Conservation (phyloP, 208 protist species). For the Strigomonas culicis region DNA sequence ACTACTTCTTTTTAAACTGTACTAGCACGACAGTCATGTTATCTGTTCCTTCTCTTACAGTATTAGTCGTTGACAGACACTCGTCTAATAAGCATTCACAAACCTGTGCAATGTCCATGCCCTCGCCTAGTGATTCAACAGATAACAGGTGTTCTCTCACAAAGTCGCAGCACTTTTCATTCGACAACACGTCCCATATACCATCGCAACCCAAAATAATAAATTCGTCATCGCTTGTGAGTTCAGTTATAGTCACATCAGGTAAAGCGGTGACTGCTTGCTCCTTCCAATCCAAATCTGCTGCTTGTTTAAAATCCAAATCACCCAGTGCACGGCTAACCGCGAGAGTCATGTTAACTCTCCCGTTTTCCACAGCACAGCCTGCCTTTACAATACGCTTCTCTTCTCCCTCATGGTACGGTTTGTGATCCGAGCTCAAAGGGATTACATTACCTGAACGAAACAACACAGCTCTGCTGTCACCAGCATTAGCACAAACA, state of each 20-base stretch:
- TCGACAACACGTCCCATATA: slow-evolving; percentile 92
- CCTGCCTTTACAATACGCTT: slow-evolving; percentile 82
- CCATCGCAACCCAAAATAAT: slow-evolving; percentile 92
- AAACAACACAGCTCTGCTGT: slow-evolving; percentile 87
- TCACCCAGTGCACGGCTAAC: slow-evolving; percentile 94
- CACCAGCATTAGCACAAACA: slow-evolving; percentile 89
- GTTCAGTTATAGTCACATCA: slow-evolving; percentile 45
- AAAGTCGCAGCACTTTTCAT: slow-evolving; percentile 69
- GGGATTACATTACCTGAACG: slow-evolving; percentile 56
- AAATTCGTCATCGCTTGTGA: slow-evolving; percentile 67
- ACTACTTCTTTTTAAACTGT: slow-evolving; percentile 74
- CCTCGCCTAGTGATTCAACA: slow-evolving; percentile 16
- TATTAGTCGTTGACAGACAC: slow-evolving; percentile 61
- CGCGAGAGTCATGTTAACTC: slow-evolving; percentile 91
- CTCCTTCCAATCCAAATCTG: slow-evolving; percentile 50
- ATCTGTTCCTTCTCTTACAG: slow-evolving; percentile 57
- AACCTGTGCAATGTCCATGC: slow-evolving; percentile 65
- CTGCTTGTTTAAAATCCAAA: slow-evolving; percentile 86
- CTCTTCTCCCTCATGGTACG: slow-evolving; percentile 57
- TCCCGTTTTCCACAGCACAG: slow-evolving; percentile 77
- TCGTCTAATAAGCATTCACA: slow-evolving; percentile 75
- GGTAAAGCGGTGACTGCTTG: slow-evolving; percentile 81
- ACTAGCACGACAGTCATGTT: slow-evolving; percentile 90
- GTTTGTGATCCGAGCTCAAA: slow-evolving; percentile 91
- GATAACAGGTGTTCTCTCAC: slow-evolving; percentile 33